Evolutionary conservation across 2,329 filamentous ascomycete genomes (phyloP).

Genomic region (Harringtonia aguacate): DNA sequence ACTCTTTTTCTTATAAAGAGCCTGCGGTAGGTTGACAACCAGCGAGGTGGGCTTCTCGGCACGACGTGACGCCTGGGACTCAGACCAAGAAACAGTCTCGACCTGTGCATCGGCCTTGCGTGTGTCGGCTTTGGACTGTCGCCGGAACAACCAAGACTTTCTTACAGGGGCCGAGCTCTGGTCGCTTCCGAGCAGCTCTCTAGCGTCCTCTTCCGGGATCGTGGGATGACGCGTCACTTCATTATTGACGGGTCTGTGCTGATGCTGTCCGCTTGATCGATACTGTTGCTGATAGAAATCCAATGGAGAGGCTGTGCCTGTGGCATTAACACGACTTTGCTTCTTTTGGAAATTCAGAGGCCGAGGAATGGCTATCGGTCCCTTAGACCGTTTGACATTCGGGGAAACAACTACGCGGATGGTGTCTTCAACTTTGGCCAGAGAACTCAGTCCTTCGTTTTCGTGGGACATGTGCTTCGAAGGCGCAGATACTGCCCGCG

Average conservation of each 20-base stretch:
- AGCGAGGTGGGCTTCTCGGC: not conserved
- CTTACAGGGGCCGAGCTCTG: not conserved
- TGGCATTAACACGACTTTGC: not conserved
- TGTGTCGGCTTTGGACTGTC: constrained; percentile 12
- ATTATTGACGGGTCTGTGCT: not conserved
- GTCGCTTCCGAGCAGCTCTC: constrained; percentile 1
- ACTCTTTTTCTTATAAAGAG: constrained; percentile 32
- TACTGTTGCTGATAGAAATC: not conserved
- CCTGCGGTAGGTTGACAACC: not conserved
- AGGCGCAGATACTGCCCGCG: constrained; percentile 36
- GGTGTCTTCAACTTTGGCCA: constrained; percentile 9
- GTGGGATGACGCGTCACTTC: not conserved
- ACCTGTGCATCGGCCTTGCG: constrained; percentile 6
- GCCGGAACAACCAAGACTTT: constrained; percentile 11
- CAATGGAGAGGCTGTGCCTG: not conserved
- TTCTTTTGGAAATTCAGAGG: constrained; percentile 6
- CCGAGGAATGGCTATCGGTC: not conserved
- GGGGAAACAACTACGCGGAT: constrained; percentile 13
- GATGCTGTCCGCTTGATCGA: not conserved
- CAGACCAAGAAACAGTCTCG: not conserved
- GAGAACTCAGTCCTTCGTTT: constrained; percentile 4
- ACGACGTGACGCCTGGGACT: constrained; percentile 1
- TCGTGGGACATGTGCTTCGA: constrained; percentile 16
- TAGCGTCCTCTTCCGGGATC: constrained; percentile 9
- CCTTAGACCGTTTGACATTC: constrained; percentile 1